A percentile compares a stretch with the other conserved stretches of the same genome.
Conservation (phyloP, 2,329 filamentous ascomycete genomes). For the Apiospora marii region DNA sequence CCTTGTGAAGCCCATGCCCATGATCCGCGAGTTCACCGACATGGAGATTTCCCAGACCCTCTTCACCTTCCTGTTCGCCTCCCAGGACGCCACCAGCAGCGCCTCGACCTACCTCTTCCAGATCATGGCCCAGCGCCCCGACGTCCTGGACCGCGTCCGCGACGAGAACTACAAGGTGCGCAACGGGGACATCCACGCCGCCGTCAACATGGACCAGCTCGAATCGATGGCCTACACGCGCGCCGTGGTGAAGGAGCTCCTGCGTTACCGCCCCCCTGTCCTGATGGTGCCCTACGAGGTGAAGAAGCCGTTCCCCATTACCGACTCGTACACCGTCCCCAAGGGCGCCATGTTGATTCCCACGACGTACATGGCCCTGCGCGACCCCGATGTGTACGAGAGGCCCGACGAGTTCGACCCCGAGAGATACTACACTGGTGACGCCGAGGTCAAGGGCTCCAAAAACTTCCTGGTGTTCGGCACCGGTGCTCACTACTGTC, state of each 20-base stretch:
- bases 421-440: slow-evolving; percentile 88
- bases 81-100: slow-evolving; percentile 94
- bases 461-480: slow-evolving; percentile 99
- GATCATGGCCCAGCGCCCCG: slow-evolving; percentile 90
- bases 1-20: slow-evolving; percentile 80
- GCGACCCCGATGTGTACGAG: slow-evolving; percentile 91
- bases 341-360: slow-evolving; percentile 96
- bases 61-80: slow-evolving; percentile 97
- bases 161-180: slow-evolving; percentile 86
- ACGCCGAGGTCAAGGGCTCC: slow-evolving; percentile 82
- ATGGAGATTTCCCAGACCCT: slow-evolving; percentile 92
- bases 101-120: slow-evolving; percentile 97
- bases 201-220: slow-evolving; percentile 82
- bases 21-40: slow-evolving; percentile 88
- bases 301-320: slow-evolving; percentile 95
- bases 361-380: slow-evolving; percentile 87
- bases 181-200: slow-evolving; percentile 74
- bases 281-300: slow-evolving; percentile 95
- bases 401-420: slow-evolving; percentile 90
- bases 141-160: slow-evolving; percentile 86
- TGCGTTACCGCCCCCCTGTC: slow-evolving; percentile 94
- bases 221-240: slow-evolving; percentile 91
- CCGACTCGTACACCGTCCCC: slow-evolving; percentile 85
- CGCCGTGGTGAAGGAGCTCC: slow-evolving; percentile 87
- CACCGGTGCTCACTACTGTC: slow-evolving; percentile 93